A percentile compares a stretch with the other conserved stretches of the same genome.
Conservation (phyloP, 257 asterid species). For the Lithospermum erythrorhizon region DNA sequence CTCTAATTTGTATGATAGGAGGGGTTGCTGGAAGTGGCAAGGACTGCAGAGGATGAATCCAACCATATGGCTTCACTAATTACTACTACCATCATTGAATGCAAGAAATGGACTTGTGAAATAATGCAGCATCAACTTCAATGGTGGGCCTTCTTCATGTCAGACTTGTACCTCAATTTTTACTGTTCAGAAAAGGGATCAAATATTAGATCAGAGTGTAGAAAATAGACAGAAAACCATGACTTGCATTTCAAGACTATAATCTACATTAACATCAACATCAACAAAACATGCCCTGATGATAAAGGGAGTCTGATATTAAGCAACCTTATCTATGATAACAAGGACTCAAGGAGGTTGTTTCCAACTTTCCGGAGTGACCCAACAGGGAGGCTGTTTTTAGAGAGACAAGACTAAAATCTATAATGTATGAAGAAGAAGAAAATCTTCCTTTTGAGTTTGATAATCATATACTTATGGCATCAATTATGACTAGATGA, state of each 20-base stretch:
- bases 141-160: constrained; percentile 55
- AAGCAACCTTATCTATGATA: too few relatives aligned
- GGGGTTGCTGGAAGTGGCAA: not conserved
- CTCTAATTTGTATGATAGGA: constrained; percentile 18
- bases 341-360: too few relatives aligned
- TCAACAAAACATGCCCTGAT: not conserved
- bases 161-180: constrained; percentile 4
- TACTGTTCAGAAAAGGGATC: constrained; percentile 19
- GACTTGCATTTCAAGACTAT: constrained; percentile 3
- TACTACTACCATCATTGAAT: constrained; percentile 12
- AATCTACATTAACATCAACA: constrained; percentile 14
- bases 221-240: not conserved
- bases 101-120: constrained; percentile 41
- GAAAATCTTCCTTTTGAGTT: too few relatives aligned
- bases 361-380: too few relatives aligned
- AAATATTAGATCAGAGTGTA: too few relatives aligned
- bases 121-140: constrained; percentile 41
- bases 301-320: too few relatives aligned
- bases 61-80: constrained; percentile 34
- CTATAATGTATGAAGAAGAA: too few relatives aligned
- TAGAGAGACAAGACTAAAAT: too few relatives aligned
- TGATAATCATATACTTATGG: too few relatives aligned
- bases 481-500: too few relatives aligned
- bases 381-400: too few relatives aligned
- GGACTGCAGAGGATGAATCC: constrained; percentile 41